phyloP scores from a whole-genome alignment of 805 yeast genomes.

The Starmera quercuum region DNA sequence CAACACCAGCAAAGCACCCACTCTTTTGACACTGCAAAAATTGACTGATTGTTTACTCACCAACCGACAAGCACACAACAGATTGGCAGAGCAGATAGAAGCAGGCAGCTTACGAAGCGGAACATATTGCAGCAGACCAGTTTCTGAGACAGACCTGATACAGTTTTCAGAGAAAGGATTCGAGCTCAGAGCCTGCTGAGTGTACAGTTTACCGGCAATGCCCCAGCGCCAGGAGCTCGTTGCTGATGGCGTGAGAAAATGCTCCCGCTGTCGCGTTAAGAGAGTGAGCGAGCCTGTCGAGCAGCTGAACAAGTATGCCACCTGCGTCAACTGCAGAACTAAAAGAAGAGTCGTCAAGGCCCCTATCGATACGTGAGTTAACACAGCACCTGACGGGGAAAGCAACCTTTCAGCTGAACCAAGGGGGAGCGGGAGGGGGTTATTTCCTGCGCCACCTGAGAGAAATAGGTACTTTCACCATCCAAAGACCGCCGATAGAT shows the following conservation, averaged over 20 bases:
- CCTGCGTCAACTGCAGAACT: slow-evolving; percentile 31
- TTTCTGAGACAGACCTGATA: too few relatives aligned
- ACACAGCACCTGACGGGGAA: background rate
- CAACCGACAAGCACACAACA: too few relatives aligned
- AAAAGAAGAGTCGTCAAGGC: slow-evolving; percentile 28
- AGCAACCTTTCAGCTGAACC: too few relatives aligned
- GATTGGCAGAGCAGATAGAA: too few relatives aligned
- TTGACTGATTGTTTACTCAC: slow-evolving; percentile 15
- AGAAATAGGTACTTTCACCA: background rate
- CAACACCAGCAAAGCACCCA: too few relatives aligned
- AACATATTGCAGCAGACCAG: too few relatives aligned
- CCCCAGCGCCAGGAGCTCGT: slow-evolving; percentile 3
- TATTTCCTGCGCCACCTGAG: background rate
- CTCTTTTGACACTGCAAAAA: slow-evolving; percentile 2
- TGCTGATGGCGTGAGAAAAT: slow-evolving; percentile 24
- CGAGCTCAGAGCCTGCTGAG: too few relatives aligned
- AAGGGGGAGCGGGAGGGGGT: too few relatives aligned
- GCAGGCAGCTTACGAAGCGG: too few relatives aligned
- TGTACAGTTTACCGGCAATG: too few relatives aligned
- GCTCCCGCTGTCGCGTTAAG: slow-evolving; percentile 36
- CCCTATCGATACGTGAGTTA: slow-evolving; percentile 5
- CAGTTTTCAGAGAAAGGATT: too few relatives aligned
- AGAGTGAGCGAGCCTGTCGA: slow-evolving; percentile 25
- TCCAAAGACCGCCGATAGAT: background rate
- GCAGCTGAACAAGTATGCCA: slow-evolving; percentile 30